Conservation (phyloP, 495 filamentous ascomycete species). For the Patellaria atrata region DNA sequence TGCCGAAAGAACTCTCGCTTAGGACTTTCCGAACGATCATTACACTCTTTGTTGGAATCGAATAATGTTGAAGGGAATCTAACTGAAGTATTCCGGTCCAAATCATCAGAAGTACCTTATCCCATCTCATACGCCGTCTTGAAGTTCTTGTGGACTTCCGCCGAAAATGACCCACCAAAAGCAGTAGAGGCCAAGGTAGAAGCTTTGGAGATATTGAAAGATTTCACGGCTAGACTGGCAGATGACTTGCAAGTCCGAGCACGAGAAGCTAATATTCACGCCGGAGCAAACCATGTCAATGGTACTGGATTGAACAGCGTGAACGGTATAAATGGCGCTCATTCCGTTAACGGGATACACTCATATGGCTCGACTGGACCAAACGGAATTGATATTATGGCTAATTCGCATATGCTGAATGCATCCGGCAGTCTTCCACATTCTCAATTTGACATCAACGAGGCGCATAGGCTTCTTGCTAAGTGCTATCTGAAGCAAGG, state of each 20-base stretch:
- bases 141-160: constrained; percentile 85
- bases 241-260: constrained; percentile 51
- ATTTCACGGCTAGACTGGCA: constrained; percentile 66
- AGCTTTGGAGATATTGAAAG: constrained; percentile 62
- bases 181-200: too few relatives aligned
- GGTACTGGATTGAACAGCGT: constrained; percentile 21
- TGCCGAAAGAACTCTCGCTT: constrained; percentile 90
- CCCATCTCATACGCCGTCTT: constrained; percentile 81
- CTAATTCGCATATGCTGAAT: constrained; percentile 20
- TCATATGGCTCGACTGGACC: constrained; percentile 31
- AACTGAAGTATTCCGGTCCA: constrained; percentile 9
- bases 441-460: constrained; percentile 29
- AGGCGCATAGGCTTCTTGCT: constrained; percentile 65
- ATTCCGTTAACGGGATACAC: constrained; percentile 24
- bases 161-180: too few relatives aligned
- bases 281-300: constrained; percentile 31
- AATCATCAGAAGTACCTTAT: constrained; percentile 22
- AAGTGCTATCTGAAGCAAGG: constrained; percentile 92
- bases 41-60: constrained; percentile 66
- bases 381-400: constrained; percentile 38
- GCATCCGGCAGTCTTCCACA: constrained; percentile 13
- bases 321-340: constrained; percentile 35
- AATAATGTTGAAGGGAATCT: constrained; percentile 41
- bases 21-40: constrained; percentile 91
- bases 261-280: constrained; percentile 39